Percentiles rank a stretch among this genome's conserved stretches.
Evolutionary conservation across 768 basidiomycete species (phyloP).

Genomic region (Boletus subcaerulescens): DNA sequence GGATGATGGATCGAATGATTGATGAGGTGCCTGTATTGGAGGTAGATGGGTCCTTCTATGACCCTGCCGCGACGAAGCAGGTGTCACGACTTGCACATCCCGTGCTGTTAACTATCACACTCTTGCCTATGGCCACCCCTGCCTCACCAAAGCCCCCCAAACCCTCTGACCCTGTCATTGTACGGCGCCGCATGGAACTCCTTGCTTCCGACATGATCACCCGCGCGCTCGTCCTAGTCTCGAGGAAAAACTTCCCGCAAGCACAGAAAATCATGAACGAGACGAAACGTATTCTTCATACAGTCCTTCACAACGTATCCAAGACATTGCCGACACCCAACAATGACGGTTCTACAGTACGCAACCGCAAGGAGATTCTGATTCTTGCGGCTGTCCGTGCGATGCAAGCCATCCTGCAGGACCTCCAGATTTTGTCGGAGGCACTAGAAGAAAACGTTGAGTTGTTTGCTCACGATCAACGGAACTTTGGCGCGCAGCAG

Average conservation of each 20-base stretch:
- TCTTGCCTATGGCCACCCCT: constrained; percentile 54
- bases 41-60: constrained; percentile 93
- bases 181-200: constrained; percentile 93
- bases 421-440: constrained; percentile 82
- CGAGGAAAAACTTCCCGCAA: constrained; percentile 84
- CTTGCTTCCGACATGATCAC: constrained; percentile 98
- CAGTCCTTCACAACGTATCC: constrained; percentile 82
- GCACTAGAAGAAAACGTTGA: constrained; percentile 90
- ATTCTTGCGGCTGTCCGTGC: constrained; percentile 72
- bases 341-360: constrained; percentile 42
- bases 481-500: constrained; percentile 97
- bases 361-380: constrained; percentile 77
- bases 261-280: constrained; percentile 88
- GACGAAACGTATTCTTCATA: constrained; percentile 90
- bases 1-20: constrained; percentile 96
- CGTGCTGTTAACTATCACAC: constrained; percentile 89
- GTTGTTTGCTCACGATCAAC: constrained; percentile 87
- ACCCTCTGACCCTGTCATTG: constrained; percentile 82
- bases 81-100: constrained; percentile 90
- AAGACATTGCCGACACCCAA: constrained; percentile 64
- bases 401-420: constrained; percentile 81
- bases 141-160: constrained; percentile 35
- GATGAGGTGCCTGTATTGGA: constrained; percentile 97
- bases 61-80: constrained; percentile 80
- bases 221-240: constrained; percentile 87